Conservation (phyloP, 2,329 filamentous ascomycete genomes). For the Penicillium paneum region DNA sequence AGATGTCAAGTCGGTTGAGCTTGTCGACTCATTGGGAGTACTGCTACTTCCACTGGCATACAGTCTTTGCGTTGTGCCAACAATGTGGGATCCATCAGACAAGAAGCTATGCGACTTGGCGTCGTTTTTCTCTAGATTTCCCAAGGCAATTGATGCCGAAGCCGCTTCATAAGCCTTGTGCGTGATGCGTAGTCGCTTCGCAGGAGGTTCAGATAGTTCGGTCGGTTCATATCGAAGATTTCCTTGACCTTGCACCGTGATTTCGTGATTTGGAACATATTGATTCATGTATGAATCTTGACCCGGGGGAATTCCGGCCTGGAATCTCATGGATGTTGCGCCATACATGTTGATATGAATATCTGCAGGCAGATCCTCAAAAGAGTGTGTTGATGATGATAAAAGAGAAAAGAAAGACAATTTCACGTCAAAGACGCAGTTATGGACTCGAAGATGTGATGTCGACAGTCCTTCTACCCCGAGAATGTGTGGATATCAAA, state of each 20-base stretch:
- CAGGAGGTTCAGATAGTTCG: conserved; percentile 13
- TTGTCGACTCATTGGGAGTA: conserved; percentile 28
- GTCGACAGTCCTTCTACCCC: neutral
- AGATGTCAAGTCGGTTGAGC: conserved; percentile 27
- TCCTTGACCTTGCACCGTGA: neutral
- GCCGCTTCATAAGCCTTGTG: conserved; percentile 4
- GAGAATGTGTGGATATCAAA: conserved; percentile 20
- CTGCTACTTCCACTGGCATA: conserved; percentile 20
- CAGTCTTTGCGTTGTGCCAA: conserved; percentile 2
- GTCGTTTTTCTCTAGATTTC: neutral
- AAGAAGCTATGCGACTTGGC: neutral
- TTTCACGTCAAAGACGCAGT: neutral
- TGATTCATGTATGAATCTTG: conserved; percentile 17
- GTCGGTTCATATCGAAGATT: neutral
- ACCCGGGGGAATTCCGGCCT: conserved; percentile 9
- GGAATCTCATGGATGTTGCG: conserved; percentile 20
- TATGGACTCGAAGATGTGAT: neutral
- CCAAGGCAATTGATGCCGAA: conserved; percentile 2
- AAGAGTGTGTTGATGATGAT: neutral
- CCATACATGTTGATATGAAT: conserved; percentile 24
- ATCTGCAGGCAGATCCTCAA: conserved; percentile 3
- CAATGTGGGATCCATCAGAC: conserved; percentile 2
- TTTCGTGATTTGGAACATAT: conserved; percentile 4
- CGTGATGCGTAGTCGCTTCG: conserved; percentile 19
- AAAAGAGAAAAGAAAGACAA: neutral